Evolutionary conservation across 768 basidiomycete genomes (phyloP), one percentile per base, ranked within the genome.

Genomic region (Amanita rimosa): DNA sequence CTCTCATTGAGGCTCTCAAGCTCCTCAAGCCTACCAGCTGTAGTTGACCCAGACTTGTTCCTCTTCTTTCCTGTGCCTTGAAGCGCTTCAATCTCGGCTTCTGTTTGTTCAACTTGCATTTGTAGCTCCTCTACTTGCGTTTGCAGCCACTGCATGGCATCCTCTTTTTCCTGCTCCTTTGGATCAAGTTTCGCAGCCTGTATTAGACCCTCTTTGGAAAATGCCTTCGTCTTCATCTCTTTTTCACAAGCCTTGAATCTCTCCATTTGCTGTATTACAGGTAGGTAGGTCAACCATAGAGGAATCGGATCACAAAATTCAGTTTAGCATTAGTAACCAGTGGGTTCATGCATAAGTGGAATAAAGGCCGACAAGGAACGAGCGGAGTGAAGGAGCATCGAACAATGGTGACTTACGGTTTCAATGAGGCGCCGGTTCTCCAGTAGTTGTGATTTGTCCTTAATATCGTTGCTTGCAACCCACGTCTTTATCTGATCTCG

Each of bases 141-240:
- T 54, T 91, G 85, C 11, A 97, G 72, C 92, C 95, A 98, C 49
- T 78, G 67, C 13, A 80, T 85, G 10, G 84, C 80, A 58, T 98
- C 95, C 56, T 85, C 75, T 67, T 97, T 97, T 67, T 94, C 92
- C 69, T 96, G 92, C 50, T 95, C 92, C 61, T 91, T 93, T 48
- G 96, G 96, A 66, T 98, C 96, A 19, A 98, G 81, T 60, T 89
- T 92, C 33, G 90, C 78, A 9, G 92, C 90, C 52, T 93, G 90
- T 52, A 85, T 96, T 36, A 99, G 75, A 36, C 96, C 96, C 66
- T 98, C 96, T 62, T 98, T 99, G 16, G 94, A 97, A 68, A 98
- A 99, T 0, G 96, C 96, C 66, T 99, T 99, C 51, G 96, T 98
- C 77, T 99, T 99, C 95, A 98, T 98, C 69, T 99, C 96, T 72